Base-by-base conservation (phyloP, 2,329 filamentous ascomycete genomes). In the Fusarium napiforme region DNA sequence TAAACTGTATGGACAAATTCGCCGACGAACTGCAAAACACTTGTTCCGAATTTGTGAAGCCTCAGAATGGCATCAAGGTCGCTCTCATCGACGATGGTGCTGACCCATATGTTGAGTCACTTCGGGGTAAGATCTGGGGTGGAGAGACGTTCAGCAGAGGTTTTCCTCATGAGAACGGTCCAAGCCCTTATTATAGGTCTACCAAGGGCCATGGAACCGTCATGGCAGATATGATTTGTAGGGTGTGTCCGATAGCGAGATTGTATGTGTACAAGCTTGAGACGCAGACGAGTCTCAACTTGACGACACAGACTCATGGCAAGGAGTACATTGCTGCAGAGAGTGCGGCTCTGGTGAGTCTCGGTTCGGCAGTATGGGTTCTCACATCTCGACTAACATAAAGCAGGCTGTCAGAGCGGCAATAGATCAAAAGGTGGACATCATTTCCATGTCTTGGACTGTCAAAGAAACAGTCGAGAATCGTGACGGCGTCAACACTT, bases 391-490 rank as follows among this genome's bases (percentile, higher is more conserved):
- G 0, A 45, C 12, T 32, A 11, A 61, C 46, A 56, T 19, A 34
- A 12, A 16, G 16, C 1, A 69, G 68, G 71, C 64, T 5, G 50
- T 72, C 1, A 42, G 68, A 28, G 71, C 71, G 8, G 71, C 71
- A 2, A 45, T 73, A 7, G 60, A 69, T 1, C 64, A 69, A 34
- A 57, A 69, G 2, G 71, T 61, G n/a, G 55, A 49, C 7, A 62
- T 72, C 4, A 73, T 73, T 11, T 72, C 64, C 3, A 72, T 73
- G 71, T 69, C 71, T 2, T 73, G 71, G 71, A 72, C 64, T 4
- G 46, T 73, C 7, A 34, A 32, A 52, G 34, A 60, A 19, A 30
- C 43, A 15, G 26, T 6, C 7, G 53, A 56, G 12, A 56, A 56
- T 2, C 37, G 37, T 4, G 28, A 56, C 8, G 37, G 37, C 6